Base-by-base conservation (phyloP, 1,284 basidiomycete genomes). In the Hypsizygus ulmarius region DNA sequence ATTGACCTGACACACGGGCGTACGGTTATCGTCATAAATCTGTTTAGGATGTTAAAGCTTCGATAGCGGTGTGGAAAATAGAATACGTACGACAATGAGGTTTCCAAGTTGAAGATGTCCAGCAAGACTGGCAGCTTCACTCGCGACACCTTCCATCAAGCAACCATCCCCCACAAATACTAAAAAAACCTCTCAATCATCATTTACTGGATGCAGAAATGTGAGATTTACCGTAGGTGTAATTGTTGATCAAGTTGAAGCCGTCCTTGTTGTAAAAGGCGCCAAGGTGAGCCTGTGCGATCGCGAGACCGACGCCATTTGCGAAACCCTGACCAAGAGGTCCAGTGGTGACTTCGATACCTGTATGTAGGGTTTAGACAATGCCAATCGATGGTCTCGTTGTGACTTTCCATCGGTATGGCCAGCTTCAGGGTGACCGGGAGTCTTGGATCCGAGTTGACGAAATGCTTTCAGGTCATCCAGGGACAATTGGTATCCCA, bases 271-370 rank as follows among this genome's bases (percentile, higher is more conserved):
- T 97, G 78, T 84, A 97, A 45, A 84, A 74, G 37, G 92, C 92
- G 44, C 77, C 92, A 53, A 95, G 75, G 69, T 97, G 93, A 29
- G 89, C 88, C 73, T 95, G 87, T 16, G 90, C 94, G 52, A 97
- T 94, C 51, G 94, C 95, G 45, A 97, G 74, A 69, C 94, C 94
- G 57, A 97, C 92, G 52, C 83, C 90, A 67, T 94, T 96, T 59
- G 89, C 82, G 66, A 97, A 89, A 64, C 93, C 93, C 71, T 97
- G 94, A 42, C 94, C 94, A 29, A 97, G 86, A 52, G 95, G 94
- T 54, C 94, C 95, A 49, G 95, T 97, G 59, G 94, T 97, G 56
- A 97, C 93, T 73, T 97, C 94, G 55, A 97, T 82, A 61, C 82
- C 83, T 85, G 46, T 38, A 49, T 36, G 27, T 16, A 2, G 9